phyloP scores from a whole-genome alignment of 495 filamentous ascomycete species.

The Podospora comata region DNA sequence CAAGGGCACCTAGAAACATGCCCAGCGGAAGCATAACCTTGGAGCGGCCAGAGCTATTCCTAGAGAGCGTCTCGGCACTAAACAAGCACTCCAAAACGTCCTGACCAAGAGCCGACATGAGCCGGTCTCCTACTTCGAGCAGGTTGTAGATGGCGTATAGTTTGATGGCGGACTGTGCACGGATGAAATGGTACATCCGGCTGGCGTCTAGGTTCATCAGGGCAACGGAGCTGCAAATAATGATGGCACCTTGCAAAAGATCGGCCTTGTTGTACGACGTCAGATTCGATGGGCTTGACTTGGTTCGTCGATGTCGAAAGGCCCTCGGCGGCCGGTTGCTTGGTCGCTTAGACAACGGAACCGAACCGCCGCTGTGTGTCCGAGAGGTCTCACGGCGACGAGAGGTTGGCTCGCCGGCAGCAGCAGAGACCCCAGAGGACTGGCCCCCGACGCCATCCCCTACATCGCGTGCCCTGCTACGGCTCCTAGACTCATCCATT shows the following conservation, averaged over 20 bases:
- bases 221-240: constrained; percentile 76
- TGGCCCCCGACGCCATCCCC: background rate
- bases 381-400: constrained; percentile 15
- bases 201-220: constrained; percentile 94
- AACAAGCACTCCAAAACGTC: constrained; percentile 96
- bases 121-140: constrained; percentile 80
- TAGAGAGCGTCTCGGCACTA: constrained; percentile 84
- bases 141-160: constrained; percentile 98
- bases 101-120: constrained; percentile 88
- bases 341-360: constrained; percentile 9
- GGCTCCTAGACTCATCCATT: constrained; percentile 38
- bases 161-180: constrained; percentile 94
- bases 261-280: constrained; percentile 91
- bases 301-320: constrained; percentile 67
- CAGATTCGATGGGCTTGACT: constrained; percentile 78
- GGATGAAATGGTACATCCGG: constrained; percentile 96
- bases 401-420: background rate
- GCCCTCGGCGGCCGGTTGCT: constrained; percentile 27
- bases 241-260: constrained; percentile 81
- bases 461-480: constrained; percentile 33
- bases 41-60: constrained; percentile 81
- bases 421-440: background rate
- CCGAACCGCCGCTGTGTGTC: background rate
- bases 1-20: constrained; percentile 82
- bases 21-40: constrained; percentile 88